A percentile compares a stretch with the other conserved stretches of the same genome.
phyloP scores from a whole-genome alignment of 2,329 filamentous ascomycete species.

The Diaporthe sp. region DNA sequence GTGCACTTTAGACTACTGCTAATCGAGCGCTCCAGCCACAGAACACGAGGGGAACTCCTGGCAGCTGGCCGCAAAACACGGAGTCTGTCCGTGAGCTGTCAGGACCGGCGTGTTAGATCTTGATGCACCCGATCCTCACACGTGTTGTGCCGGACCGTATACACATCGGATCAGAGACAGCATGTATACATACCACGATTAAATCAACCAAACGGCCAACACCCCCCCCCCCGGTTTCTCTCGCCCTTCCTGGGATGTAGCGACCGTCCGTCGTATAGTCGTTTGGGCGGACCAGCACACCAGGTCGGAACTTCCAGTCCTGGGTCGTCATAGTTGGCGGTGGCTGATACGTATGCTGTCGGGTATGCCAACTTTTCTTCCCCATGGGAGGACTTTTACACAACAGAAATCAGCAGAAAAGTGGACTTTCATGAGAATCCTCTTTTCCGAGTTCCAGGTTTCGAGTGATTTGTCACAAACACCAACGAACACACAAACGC shows the following conservation, averaged over 20 bases:
- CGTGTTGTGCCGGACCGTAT: background rate
- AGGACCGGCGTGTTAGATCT: constrained; percentile 30
- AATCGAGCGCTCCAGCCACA: background rate
- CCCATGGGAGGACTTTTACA: constrained; percentile 22
- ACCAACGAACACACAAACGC: background rate
- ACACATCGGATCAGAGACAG: constrained; percentile 3
- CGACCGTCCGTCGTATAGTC: background rate
- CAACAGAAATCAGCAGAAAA: constrained; percentile 25
- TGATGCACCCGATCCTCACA: constrained; percentile 27
- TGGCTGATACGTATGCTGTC: constrained; percentile 16
- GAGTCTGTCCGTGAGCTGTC: constrained; percentile 21
- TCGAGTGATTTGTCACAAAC: constrained; percentile 14
- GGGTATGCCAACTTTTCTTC: constrained; percentile 15
- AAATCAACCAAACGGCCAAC: background rate
- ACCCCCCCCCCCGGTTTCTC: background rate
- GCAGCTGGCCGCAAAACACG: constrained; percentile 2
- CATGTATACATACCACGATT: background rate
- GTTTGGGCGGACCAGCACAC: background rate
- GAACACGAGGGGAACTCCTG: constrained; percentile 11
- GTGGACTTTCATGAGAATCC: constrained; percentile 23
- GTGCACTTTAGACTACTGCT: background rate
- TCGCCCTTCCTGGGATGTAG: background rate
- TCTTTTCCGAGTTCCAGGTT: constrained; percentile 11
- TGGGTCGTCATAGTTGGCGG: background rate
- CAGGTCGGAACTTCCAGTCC: constrained; percentile 15